These are phyloP conservation scores for Pinus tabuliformis DNA, from an alignment of 75 land plant genomes.

Conservation along the genomic window DNA sequence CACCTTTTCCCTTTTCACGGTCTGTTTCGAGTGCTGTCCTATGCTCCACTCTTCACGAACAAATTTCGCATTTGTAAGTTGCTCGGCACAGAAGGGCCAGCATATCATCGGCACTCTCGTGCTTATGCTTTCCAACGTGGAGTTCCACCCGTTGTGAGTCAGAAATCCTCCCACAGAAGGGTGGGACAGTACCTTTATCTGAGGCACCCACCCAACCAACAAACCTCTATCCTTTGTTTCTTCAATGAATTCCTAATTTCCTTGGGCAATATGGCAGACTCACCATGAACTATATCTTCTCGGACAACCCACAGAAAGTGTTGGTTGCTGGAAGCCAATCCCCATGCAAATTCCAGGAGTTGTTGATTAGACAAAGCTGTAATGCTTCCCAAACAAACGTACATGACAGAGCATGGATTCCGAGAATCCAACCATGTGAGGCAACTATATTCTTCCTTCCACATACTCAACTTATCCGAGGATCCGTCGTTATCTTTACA, in stretches of 20 bases:
- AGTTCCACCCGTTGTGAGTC: conserved; percentile 89
- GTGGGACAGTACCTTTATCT: conserved; percentile 57
- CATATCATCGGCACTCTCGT: conserved; percentile 59
- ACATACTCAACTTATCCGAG: neutral
- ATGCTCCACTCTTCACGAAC: conserved; percentile 35
- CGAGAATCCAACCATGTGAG: conserved; percentile 35
- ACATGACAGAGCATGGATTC: conserved; percentile 30
- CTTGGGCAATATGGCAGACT: conserved; percentile 13
- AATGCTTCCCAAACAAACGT: conserved; percentile 34
- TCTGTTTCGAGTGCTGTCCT: conserved; percentile 25
- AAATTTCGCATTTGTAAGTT: conserved; percentile 9
- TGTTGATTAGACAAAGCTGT: conserved; percentile 12
- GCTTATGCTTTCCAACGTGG: conserved; percentile 44
- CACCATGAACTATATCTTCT: conserved; percentile 1
- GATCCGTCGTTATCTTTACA: neutral
- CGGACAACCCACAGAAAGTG: conserved; percentile 44
- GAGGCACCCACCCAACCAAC: conserved; percentile 69
- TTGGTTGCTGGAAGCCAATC: neutral
- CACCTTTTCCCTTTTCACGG: conserved; percentile 13
- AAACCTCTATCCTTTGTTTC: conserved; percentile 30
- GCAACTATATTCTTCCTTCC: conserved; percentile 10
- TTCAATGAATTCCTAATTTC: conserved; percentile 10
- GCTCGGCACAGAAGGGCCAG: conserved; percentile 65
- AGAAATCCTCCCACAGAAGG: conserved; percentile 53
- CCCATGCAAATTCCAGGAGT: conserved; percentile 10